These are phyloP conservation scores for Adiantum capillusveneris DNA, from an alignment of 75 land plant species.

Conservation along the genomic window DNA sequence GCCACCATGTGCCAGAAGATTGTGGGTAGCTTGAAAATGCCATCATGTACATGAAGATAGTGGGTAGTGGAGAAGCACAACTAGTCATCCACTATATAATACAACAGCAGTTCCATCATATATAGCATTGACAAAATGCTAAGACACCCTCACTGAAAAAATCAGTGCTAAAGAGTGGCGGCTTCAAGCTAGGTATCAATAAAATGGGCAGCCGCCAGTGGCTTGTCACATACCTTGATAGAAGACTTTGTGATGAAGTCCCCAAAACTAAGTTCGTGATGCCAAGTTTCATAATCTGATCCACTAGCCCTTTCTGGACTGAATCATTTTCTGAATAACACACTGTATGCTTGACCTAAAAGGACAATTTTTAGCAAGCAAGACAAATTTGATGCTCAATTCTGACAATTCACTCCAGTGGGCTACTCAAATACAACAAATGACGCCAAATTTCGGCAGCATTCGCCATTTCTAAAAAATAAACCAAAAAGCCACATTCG, in stretches of 20 bases:
- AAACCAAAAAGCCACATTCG: neutral
- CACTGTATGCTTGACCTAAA: slow-evolving; percentile 34
- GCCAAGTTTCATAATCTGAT: slow-evolving; percentile 26
- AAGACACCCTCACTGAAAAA: no score
- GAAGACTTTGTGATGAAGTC: slow-evolving; percentile 14
- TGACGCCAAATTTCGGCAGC: neutral
- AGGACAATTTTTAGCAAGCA: neutral
- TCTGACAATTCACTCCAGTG: neutral
- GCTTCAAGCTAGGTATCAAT: no score
- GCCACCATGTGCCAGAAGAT: no score
- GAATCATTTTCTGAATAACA: slow-evolving; percentile 24
- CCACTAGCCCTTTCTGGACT: slow-evolving; percentile 41
- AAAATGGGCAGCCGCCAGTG: no score
- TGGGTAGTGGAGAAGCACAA: no score
- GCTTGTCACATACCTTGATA: neutral
- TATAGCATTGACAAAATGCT: no score
- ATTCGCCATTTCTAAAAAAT: neutral
- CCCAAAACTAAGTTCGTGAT: slow-evolving; percentile 50
- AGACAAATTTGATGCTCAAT: neutral
- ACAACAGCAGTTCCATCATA: no score
- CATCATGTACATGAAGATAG: no score
- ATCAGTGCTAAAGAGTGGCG: no score
- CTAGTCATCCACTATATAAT: no score
- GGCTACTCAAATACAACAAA: neutral
- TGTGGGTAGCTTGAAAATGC: no score